phyloP scores from a whole-genome alignment of 306 rosid species.

The Malus domestica region ASM211411v1 NC_041790.1:36988001-36988500 shows the following conservation, averaged over 20 bases:
- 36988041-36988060: not conserved
- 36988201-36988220: not conserved
- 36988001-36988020: not conserved
- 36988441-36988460: not conserved
- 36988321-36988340: not conserved
- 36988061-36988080: conserved; percentile 48
- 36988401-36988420: not conserved
- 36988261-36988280: not conserved
- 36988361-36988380: not conserved
- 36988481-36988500: not conserved
- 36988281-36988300: not conserved
- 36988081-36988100: conserved; percentile 32
- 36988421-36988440: conserved; percentile 6
- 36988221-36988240: not conserved
- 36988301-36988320: not conserved
- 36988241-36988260: not conserved
- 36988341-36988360: not conserved
- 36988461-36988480: not conserved
- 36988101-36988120: not conserved
- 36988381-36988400: not conserved
- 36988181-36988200: not conserved
- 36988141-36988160: not conserved
- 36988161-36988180: not conserved
- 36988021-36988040: not conserved
- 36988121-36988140: not conserved